Conservation (phyloP, 164 flowering plant genomes). For the Akebia trifoliata region DNA sequence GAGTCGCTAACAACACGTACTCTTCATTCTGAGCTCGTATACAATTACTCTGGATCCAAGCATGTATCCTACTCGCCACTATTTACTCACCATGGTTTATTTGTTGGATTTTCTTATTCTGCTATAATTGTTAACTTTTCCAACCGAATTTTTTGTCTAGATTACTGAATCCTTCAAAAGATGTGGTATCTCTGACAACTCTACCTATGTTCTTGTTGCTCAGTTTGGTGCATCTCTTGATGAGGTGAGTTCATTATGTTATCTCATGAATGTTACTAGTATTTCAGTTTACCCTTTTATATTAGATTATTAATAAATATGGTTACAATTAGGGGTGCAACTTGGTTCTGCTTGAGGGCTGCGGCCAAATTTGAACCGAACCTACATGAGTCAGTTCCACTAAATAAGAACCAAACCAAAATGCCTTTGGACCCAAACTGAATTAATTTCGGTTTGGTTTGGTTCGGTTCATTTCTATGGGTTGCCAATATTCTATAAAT, state of each 20-base stretch:
- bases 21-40: slow-evolving; percentile 90
- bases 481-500: no score
- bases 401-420: no score
- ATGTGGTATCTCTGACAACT: slow-evolving; percentile 76
- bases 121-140: background rate
- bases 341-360: no score
- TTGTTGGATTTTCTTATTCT: background rate
- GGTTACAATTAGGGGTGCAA: no score
- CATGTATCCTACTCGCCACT: slow-evolving; percentile 44
- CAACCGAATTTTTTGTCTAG: slow-evolving; percentile 27
- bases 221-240: slow-evolving; percentile 67
- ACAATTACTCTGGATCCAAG: slow-evolving; percentile 89
- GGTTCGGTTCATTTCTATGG: no score
- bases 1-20: slow-evolving; percentile 76
- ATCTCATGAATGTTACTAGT: background rate
- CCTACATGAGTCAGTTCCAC: no score
- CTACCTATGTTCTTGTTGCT: slow-evolving; percentile 70
- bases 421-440: no score
- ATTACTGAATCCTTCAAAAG: slow-evolving; percentile 88
- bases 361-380: no score
- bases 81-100: background rate
- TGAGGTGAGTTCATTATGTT: slow-evolving; percentile 48
- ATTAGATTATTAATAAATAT: no score
- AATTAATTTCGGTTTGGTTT: no score
- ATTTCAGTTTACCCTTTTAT: no score